phyloP scores from a whole-genome alignment of 768 basidiomycete genomes.

The Phlebiopsis gigantea region DNA sequence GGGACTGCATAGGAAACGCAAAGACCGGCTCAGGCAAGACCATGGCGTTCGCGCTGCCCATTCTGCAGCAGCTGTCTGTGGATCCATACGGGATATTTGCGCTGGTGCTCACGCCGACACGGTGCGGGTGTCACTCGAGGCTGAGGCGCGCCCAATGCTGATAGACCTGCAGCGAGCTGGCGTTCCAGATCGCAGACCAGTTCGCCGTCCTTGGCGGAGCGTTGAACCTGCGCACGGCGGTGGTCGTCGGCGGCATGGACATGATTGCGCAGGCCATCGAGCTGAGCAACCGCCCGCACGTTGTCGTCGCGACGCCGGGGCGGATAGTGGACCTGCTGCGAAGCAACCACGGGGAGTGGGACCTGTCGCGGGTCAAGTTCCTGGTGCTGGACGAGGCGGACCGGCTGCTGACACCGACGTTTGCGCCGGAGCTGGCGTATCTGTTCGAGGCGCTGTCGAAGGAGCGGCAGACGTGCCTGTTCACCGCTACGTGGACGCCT shows the following conservation, averaged over 20 bases:
- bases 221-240: constrained; percentile 77
- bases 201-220: constrained; percentile 86
- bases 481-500: constrained; percentile 91
- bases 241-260: constrained; percentile 97
- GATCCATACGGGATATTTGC: constrained; percentile 97
- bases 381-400: constrained; percentile 97
- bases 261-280: constrained; percentile 93
- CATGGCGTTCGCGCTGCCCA: constrained; percentile 93
- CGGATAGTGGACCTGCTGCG: constrained; percentile 87
- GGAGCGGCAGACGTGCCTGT: constrained; percentile 92
- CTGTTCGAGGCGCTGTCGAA: constrained; percentile 74
- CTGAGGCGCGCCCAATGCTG: too few relatives aligned
- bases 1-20: constrained; percentile 96
- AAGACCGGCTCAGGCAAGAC: constrained; percentile 99
- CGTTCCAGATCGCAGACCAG: constrained; percentile 96
- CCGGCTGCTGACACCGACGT: constrained; percentile 82
- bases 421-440: constrained; percentile 77
- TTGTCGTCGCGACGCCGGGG: constrained; percentile 94
- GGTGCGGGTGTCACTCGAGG: constrained; percentile 60
- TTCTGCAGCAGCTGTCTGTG: constrained; percentile 77
- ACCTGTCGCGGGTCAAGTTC: constrained; percentile 77
- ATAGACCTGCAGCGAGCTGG: constrained; percentile 86
- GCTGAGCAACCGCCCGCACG: constrained; percentile 79
- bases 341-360: constrained; percentile 77
- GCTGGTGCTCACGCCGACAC: constrained; percentile 88